Evolutionary conservation across 2,329 filamentous ascomycete species (phyloP), one percentile per base, ranked within the genome.

Genomic region (Fusarium multiceps): DNA sequence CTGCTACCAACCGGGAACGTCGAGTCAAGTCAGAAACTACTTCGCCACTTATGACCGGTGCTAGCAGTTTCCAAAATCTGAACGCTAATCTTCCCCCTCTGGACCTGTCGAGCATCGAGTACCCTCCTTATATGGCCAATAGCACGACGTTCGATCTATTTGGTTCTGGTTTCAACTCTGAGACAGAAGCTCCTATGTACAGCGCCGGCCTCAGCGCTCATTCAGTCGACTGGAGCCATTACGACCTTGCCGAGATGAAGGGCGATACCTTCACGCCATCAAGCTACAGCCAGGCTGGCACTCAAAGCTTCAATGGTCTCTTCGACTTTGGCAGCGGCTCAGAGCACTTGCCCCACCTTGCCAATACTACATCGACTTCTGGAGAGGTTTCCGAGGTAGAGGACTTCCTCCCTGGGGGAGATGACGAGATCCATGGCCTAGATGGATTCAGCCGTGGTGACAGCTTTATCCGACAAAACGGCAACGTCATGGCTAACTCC

Each of bases 311-410:
- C 74, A 84, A 82, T 66, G 84, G 84, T 40, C 72, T 81, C 8
- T 86, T 85, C 69, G 87, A 88, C 55, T 87, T 84, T 55, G 79
- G 78, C 68, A 82, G 79, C 71, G 85, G 83, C 66, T 85, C 83
- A n/a, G 86, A 88, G 74, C 86, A 85, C 67, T 82, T 85, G 28
- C 83, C 84, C 51, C 81, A 85, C 50, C 77, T 90, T 73, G 86
- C 87, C 66, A 82, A 87, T 74, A 83, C 83, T 53, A 87, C 86
- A 2, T 88, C 88, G 12, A 90, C 88, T 11, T 91, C 89, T 14
- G 89, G 89, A 37, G 89, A 91, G 64, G 88, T 90, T 11, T 91
- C 89, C 12, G 89, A 91, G 75, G 88, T 88, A 7, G 89, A 91
- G 66, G 89, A 91, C 69, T 85, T 86, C 63, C 78, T 84, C 53